These are phyloP conservation scores for Xylaria scruposa DNA, from an alignment of 495 filamentous ascomycete genomes.

Conservation along the genomic window DNA sequence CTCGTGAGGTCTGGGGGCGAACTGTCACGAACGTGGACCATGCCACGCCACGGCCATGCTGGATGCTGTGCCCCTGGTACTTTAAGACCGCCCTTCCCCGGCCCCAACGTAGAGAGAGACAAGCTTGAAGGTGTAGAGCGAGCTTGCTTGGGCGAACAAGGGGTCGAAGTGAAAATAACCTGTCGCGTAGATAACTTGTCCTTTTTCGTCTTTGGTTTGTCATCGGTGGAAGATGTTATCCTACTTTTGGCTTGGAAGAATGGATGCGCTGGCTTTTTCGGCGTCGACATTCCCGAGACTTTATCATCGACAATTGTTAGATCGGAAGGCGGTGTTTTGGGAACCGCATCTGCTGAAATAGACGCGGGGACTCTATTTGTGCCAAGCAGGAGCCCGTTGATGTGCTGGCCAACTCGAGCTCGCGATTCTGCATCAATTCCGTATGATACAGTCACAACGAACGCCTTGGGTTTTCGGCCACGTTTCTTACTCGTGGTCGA, in stretches of 20 bases:
- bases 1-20: neutral
- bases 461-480: constrained; percentile 31
- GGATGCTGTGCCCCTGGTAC: constrained; percentile 66
- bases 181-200: constrained; percentile 28
- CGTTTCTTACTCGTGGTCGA: constrained; percentile 25
- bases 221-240: constrained; percentile 24
- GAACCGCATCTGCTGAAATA: neutral
- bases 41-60: constrained; percentile 73
- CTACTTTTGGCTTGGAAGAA: constrained; percentile 69
- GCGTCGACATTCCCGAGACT: constrained; percentile 16
- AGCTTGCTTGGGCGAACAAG: constrained; percentile 41
- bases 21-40: constrained; percentile 63
- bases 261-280: constrained; percentile 74
- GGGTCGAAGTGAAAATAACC: constrained; percentile 46
- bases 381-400: constrained; percentile 42
- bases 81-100: constrained; percentile 50
- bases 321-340: constrained; percentile 27
- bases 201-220: constrained; percentile 30
- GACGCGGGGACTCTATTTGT: constrained; percentile 24
- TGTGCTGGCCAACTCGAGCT: constrained; percentile 41
- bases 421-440: constrained; percentile 44
- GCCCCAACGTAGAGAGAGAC: constrained; percentile 41
- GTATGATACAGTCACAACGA: constrained; percentile 45
- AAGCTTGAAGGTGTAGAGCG: constrained; percentile 28
- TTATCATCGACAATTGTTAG: constrained; percentile 17